These are phyloP conservation scores for Endogone sp. DNA, from an alignment of 192 early-diverging fungal species.

Conservation along the genomic window DNA sequence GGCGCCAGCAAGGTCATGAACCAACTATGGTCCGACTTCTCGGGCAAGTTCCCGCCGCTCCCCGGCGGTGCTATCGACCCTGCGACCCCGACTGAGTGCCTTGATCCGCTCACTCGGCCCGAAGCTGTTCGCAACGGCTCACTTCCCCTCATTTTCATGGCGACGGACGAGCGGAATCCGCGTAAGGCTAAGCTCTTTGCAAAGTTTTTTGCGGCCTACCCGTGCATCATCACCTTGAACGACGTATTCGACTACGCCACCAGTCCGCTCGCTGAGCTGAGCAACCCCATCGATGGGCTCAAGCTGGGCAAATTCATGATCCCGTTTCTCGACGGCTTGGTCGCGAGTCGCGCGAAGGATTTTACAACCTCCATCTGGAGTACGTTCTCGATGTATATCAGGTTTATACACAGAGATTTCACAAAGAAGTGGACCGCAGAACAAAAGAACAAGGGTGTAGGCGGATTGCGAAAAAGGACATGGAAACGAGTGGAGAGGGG, in stretches of 20 bases:
- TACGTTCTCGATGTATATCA: slow-evolving; percentile 22
- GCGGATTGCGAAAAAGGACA: too few species aligned
- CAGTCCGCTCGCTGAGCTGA: slow-evolving; percentile 2
- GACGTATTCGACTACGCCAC: slow-evolving; percentile 18
- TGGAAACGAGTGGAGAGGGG: too few species aligned
- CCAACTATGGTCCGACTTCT: slow-evolving; percentile 10
- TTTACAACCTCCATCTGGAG: slow-evolving; percentile 20
- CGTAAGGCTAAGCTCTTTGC: slow-evolving; percentile 15
- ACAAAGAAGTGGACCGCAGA: background rate
- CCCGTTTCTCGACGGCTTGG: slow-evolving; percentile 20
- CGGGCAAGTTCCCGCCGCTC: background rate
- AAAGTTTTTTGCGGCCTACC: slow-evolving; percentile 21
- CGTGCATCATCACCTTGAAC: slow-evolving; percentile 35
- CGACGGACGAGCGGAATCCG: slow-evolving; percentile 40
- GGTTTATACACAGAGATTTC: slow-evolving; percentile 6
- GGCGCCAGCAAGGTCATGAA: slow-evolving; percentile 18
- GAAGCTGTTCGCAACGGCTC: background rate
- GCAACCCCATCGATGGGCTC: slow-evolving; percentile 6
- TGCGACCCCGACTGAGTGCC: background rate
- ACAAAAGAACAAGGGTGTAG: too few species aligned
- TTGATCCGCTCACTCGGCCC: background rate
- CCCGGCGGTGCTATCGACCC: background rate
- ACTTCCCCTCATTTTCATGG: slow-evolving; percentile 39
- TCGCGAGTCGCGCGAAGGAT: slow-evolving; percentile 12
- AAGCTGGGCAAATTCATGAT: slow-evolving; percentile 16